Evolutionary conservation across 306 rosid species (phyloP).

Genomic region (Lupinus albus): DNA sequence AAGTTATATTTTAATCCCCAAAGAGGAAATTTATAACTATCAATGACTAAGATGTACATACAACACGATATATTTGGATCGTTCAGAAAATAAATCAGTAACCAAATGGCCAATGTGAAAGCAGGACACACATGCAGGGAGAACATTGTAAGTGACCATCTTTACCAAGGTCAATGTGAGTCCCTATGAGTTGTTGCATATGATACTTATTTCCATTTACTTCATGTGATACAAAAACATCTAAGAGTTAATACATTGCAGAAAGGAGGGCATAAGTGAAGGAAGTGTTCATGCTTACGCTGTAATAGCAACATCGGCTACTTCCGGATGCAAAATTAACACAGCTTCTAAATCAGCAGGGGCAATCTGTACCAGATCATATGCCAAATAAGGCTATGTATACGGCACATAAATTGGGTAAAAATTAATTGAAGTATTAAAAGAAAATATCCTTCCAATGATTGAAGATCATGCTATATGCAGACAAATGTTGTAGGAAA

Average conservation of each 20-base stretch:
- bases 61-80: background rate
- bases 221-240: background rate
- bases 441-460: background rate
- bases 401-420: background rate
- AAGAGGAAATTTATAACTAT: conserved; percentile 5
- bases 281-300: conserved; percentile 38
- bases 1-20: background rate
- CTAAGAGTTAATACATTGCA: conserved; percentile 1
- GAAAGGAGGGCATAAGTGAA: conserved; percentile 10
- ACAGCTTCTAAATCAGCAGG: conserved; percentile 60
- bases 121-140: conserved; percentile 5
- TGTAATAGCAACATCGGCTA: conserved; percentile 51
- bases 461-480: conserved; percentile 13
- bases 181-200: background rate
- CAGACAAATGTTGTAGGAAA: background rate
- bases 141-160: background rate
- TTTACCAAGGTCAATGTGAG: conserved; percentile 15
- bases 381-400: conserved; percentile 18
- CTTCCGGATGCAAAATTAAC: conserved; percentile 50
- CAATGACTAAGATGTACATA: background rate
- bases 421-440: background rate
- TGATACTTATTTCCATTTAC: background rate
- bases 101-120: background rate
- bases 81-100: conserved; percentile 1
- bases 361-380: conserved; percentile 49